A percentile compares a stretch with the other conserved stretches of the same genome.
Conservation (phyloP, 1,284 basidiomycete genomes). For the Gomphus sp. region DNA sequence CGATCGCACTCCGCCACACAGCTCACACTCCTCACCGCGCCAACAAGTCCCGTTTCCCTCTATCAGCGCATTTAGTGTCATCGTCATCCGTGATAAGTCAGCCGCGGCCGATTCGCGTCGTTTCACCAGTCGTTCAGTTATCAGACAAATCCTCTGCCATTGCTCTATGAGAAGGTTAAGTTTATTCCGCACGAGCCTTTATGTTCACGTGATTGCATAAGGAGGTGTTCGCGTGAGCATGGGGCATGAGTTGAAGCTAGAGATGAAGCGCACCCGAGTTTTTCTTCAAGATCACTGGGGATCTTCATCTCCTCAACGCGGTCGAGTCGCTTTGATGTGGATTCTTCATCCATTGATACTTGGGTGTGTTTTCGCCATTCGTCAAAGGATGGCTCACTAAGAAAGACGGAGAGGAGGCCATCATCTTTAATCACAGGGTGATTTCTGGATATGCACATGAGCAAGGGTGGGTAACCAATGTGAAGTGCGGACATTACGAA, state of each 20-base stretch:
- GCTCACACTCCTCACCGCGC: slow-evolving; percentile 72
- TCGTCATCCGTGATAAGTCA: slow-evolving; percentile 73
- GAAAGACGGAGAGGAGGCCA: slow-evolving; percentile 71
- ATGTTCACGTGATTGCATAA: neutral
- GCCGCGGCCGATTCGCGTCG: slow-evolving; percentile 82
- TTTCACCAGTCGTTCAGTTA: slow-evolving; percentile 78
- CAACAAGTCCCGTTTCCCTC: slow-evolving; percentile 72
- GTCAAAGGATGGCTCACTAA: slow-evolving; percentile 76
- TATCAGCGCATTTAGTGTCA: slow-evolving; percentile 68
- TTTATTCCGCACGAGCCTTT: slow-evolving; percentile 60
- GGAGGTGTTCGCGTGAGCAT: neutral
- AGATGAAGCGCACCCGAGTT: slow-evolving; percentile 52
- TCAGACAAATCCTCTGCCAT: slow-evolving; percentile 82
- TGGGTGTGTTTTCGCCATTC: slow-evolving; percentile 71
- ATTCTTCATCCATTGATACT: slow-evolving; percentile 81
- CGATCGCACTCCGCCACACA: slow-evolving; percentile 71
- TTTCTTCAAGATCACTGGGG: slow-evolving; percentile 85
- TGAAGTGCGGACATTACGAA: slow-evolving; percentile 54
- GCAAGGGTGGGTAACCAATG: neutral
- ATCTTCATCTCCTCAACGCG: slow-evolving; percentile 84
- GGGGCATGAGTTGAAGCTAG: neutral
- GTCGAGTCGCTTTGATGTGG: slow-evolving; percentile 70
- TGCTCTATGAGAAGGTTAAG: slow-evolving; percentile 74
- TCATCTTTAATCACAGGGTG: slow-evolving; percentile 87
- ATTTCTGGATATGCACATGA: slow-evolving; percentile 41